phyloP scores from a whole-genome alignment of 352 stramenopile species.

The Nothophytophthora sp. region DNA sequence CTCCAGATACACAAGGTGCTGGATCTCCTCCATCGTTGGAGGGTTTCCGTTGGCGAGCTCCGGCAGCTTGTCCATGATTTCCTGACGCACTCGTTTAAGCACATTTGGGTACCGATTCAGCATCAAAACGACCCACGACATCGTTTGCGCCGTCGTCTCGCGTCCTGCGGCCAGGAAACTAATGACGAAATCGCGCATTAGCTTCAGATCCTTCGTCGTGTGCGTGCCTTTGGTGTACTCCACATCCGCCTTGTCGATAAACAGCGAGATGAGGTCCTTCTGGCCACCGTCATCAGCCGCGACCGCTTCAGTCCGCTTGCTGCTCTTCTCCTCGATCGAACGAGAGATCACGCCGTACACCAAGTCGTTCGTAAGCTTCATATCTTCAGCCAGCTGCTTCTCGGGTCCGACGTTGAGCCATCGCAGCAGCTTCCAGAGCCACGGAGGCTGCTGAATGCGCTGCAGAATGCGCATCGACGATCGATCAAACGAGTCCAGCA shows the following conservation, averaged over 20 bases:
- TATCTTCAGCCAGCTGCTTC: conserved; percentile 31
- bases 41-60: conserved; percentile 30
- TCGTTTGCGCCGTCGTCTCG: conserved; percentile 70
- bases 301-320: neutral
- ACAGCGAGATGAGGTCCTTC: conserved; percentile 54
- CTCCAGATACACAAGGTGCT: conserved; percentile 50
- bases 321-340: conserved; percentile 32
- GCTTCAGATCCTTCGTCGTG: conserved; percentile 31
- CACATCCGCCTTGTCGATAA: conserved; percentile 38
- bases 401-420: conserved; percentile 42
- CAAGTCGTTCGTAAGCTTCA: conserved; percentile 29
- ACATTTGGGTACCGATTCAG: conserved; percentile 56
- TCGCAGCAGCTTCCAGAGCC: conserved; percentile 42
- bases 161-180: conserved; percentile 72
- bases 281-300: neutral
- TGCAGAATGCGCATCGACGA: conserved; percentile 31
- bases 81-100: conserved; percentile 36
- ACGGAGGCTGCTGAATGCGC: conserved; percentile 37
- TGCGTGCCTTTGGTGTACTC: conserved; percentile 28
- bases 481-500: conserved; percentile 38
- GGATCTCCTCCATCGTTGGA: conserved; percentile 36
- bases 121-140: conserved; percentile 80
- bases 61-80: conserved; percentile 42
- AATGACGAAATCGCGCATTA: conserved; percentile 84
- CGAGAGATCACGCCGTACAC: conserved; percentile 36